Evolutionary conservation across 495 filamentous ascomycete species (phyloP).

Genomic region (Parachaetomium inaequale): DNA sequence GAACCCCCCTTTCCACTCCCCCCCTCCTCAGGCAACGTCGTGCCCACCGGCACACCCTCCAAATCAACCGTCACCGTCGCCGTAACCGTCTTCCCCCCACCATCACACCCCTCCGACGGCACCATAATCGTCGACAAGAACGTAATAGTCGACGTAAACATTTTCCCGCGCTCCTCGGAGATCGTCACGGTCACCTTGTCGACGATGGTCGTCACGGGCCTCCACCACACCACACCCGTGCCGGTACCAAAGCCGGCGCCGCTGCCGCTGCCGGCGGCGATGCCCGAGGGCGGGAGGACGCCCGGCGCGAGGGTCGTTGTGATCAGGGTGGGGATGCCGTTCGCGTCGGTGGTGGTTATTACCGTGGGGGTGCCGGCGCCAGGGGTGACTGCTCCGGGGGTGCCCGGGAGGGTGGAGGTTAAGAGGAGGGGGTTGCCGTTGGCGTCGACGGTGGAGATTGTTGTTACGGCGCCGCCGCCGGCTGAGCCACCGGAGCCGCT

Average conservation of each 20-base stretch:
- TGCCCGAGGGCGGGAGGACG: not conserved
- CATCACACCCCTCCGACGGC: not conserved
- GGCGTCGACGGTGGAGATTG: slow-evolving; percentile 1
- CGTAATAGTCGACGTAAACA: slow-evolving; percentile 13
- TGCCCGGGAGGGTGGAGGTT: not conserved
- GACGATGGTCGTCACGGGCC: slow-evolving; percentile 12
- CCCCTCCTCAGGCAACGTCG: not conserved
- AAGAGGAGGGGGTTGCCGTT: not conserved
- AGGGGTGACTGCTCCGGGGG: not conserved
- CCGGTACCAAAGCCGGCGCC: not conserved
- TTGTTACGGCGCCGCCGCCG: not conserved
- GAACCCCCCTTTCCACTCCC: not conserved
- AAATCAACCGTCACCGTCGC: slow-evolving; percentile 7
- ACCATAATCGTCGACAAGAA: slow-evolving; percentile 15
- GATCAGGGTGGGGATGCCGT: slow-evolving; percentile 1
- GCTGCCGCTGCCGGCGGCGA: not conserved
- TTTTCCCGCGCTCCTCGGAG: not conserved
- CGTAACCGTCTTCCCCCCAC: not conserved
- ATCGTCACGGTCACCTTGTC: slow-evolving; percentile 18
- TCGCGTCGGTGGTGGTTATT: not conserved
- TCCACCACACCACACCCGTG: not conserved
- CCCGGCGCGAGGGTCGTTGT: not conserved
- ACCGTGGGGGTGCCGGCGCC: not conserved
- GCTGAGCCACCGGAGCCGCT: not conserved
- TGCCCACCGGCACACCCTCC: not conserved